phyloP scores from a whole-genome alignment of 164 flowering plant genomes.

The Kalanchoe fedtschenkoi region DNA sequence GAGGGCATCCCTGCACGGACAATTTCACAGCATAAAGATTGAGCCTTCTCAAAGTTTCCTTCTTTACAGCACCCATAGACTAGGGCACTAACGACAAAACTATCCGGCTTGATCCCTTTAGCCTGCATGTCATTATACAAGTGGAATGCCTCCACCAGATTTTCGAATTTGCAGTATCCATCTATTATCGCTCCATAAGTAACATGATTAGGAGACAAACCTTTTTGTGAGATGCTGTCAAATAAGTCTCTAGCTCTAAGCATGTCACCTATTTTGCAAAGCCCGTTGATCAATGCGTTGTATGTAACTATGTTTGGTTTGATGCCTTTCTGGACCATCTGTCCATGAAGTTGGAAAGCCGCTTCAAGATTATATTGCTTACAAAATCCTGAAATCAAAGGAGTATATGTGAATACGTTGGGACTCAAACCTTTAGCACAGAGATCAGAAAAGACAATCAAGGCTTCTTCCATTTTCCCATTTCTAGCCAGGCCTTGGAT shows the following conservation, averaged over 20 bases:
- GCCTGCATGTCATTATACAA: slow-evolving; percentile 45
- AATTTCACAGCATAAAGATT: slow-evolving; percentile 41
- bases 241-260: slow-evolving; percentile 46
- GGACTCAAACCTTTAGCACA: slow-evolving; percentile 39
- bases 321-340: slow-evolving; percentile 49
- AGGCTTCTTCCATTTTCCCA: slow-evolving; percentile 55
- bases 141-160: slow-evolving; percentile 42
- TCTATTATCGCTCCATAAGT: slow-evolving; percentile 57
- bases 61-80: slow-evolving; percentile 53
- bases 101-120: slow-evolving; percentile 35
- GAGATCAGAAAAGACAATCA: slow-evolving; percentile 36
- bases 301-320: slow-evolving; percentile 53
- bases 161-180: slow-evolving; percentile 55
- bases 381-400: slow-evolving; percentile 54
- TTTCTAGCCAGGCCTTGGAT: slow-evolving; percentile 49
- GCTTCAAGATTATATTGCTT: slow-evolving; percentile 36
- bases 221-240: slow-evolving; percentile 29
- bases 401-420: slow-evolving; percentile 44
- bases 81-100: slow-evolving; percentile 44
- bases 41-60: slow-evolving; percentile 47
- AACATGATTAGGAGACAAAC: slow-evolving; percentile 36
- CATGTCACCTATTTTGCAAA: slow-evolving; percentile 47
- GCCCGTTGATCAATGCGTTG: slow-evolving; percentile 48
- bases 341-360: slow-evolving; percentile 42
- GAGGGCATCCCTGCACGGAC: slow-evolving; percentile 39